Conservation (phyloP, 225 moss, liverwort and hornwort species). For the Bryoerythrophyllum caledonicum region DNA sequence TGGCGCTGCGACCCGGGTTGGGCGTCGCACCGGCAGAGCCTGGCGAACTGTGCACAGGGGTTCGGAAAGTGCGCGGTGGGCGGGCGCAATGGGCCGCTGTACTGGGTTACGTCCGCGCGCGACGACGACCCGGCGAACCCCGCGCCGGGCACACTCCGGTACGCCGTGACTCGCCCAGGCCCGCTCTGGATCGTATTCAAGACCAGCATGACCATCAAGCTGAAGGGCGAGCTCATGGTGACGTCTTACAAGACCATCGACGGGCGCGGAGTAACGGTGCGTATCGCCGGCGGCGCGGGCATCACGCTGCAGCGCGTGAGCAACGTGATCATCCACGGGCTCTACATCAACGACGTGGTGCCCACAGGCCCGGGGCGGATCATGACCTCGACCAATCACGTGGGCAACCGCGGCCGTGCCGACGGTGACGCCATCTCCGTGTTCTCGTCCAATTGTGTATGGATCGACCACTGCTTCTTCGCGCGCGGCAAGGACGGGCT, state of each 20-base stretch:
- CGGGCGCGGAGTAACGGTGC: constrained; percentile 26
- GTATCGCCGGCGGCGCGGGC: constrained; percentile 16
- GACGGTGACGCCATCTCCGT: constrained; percentile 31
- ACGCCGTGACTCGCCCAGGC: constrained; percentile 15
- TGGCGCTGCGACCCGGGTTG: constrained; percentile 28
- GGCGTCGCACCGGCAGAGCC: constrained; percentile 8
- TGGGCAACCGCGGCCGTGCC: neutral
- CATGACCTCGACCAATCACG: neutral
- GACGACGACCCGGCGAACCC: constrained; percentile 33
- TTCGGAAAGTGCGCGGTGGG: constrained; percentile 20
- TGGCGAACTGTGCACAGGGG: constrained; percentile 22
- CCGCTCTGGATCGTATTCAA: constrained; percentile 36
- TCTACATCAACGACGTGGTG: constrained; percentile 19
- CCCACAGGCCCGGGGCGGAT: constrained; percentile 5
- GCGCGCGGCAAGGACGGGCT: constrained; percentile 20
- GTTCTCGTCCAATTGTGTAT: constrained; percentile 19
- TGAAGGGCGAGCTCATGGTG: constrained; percentile 25
- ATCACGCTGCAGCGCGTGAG: constrained; percentile 18
- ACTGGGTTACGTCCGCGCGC: constrained; percentile 17
- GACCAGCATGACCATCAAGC: constrained; percentile 32
- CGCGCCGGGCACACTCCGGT: constrained; percentile 22
- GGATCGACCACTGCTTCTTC: constrained; percentile 30
- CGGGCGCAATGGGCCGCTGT: constrained; percentile 21
- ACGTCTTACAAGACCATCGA: constrained; percentile 45
- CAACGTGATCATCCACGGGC: constrained; percentile 35